These are phyloP conservation scores for Lophiotrema nucula DNA, from an alignment of 495 filamentous ascomycete species.

Conservation along the genomic window DNA sequence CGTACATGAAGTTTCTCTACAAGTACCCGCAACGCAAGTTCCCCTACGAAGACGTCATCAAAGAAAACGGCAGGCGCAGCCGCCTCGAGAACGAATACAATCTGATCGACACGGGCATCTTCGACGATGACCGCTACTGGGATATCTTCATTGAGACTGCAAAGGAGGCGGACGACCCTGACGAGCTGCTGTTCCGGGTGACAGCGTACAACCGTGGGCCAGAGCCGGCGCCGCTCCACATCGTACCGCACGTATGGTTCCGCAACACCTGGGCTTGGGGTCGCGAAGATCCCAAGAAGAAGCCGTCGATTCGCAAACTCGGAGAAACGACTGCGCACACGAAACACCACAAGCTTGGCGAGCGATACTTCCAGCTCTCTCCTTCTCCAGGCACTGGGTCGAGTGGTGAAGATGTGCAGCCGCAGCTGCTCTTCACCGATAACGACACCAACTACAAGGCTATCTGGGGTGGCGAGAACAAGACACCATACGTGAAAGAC, in stretches of 20 bases:
- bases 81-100: slow-evolving; percentile 84
- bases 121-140: slow-evolving; percentile 92
- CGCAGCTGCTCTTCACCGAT: slow-evolving; percentile 84
- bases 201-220: slow-evolving; percentile 95
- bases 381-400: slow-evolving; percentile 81
- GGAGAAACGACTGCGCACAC: slow-evolving; percentile 66
- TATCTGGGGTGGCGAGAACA: slow-evolving; percentile 75
- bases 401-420: slow-evolving; percentile 77
- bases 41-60: slow-evolving; percentile 81
- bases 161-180: slow-evolving; percentile 84
- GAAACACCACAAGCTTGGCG: slow-evolving; percentile 72
- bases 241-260: slow-evolving; percentile 95
- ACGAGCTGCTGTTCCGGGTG: slow-evolving; percentile 89
- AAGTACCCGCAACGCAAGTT: slow-evolving; percentile 93
- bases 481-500: slow-evolving; percentile 85
- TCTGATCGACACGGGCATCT: slow-evolving; percentile 84
- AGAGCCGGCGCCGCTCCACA: slow-evolving; percentile 85
- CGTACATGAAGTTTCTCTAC: slow-evolving; percentile 98
- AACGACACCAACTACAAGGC: slow-evolving; percentile 85
- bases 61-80: slow-evolving; percentile 75
- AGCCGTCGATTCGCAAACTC: slow-evolving; percentile 68
- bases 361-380: slow-evolving; percentile 80
- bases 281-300: slow-evolving; percentile 65
- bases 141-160: slow-evolving; percentile 96
- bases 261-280: slow-evolving; percentile 96